Evolutionary conservation across 768 basidiomycete species (phyloP).

Genomic region (Pleurotus citrinopileatus): DNA sequence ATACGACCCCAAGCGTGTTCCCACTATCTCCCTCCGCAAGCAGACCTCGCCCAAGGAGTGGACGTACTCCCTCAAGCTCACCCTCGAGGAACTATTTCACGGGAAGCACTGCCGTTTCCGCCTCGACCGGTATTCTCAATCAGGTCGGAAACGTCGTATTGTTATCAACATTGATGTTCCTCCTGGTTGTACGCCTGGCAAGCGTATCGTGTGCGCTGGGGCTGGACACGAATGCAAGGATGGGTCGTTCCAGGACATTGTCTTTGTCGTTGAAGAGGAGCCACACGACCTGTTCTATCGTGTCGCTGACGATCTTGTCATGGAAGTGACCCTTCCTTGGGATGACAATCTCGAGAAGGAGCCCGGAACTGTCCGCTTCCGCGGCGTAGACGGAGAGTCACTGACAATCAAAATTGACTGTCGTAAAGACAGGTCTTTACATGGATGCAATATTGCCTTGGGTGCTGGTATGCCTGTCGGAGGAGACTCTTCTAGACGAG

Average conservation of each 20-base stretch:
- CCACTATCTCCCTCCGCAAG: conserved; percentile 16
- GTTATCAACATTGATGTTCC: conserved; percentile 51
- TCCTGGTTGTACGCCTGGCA: conserved; percentile 52
- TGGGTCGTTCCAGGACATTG: conserved; percentile 56
- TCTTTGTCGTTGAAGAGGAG: conserved; percentile 54
- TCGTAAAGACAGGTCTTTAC: conserved; percentile 36
- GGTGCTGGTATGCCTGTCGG: conserved; percentile 36
- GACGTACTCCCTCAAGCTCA: conserved; percentile 49
- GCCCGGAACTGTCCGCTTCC: conserved; percentile 45
- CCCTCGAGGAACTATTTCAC: conserved; percentile 54
- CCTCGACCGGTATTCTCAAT: conserved; percentile 47
- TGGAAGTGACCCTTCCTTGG: conserved; percentile 54
- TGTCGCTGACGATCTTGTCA: conserved; percentile 41
- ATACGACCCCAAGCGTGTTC: conserved; percentile 10
- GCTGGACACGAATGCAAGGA: conserved; percentile 58
- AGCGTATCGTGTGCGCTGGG: conserved; percentile 48
- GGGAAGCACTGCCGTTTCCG: conserved; percentile 50
- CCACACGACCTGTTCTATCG: conserved; percentile 50
- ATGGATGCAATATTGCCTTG: conserved; percentile 41
- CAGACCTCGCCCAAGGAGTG: conserved; percentile 28
- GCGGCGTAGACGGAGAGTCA: conserved; percentile 50
- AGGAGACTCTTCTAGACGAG: conserved; percentile 4
- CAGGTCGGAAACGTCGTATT: conserved; percentile 43
- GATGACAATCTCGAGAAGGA: conserved; percentile 40
- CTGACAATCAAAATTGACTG: conserved; percentile 46